Base-by-base conservation (phyloP, 169 alveolate species). In the Plasmodium reichenowi region DNA sequence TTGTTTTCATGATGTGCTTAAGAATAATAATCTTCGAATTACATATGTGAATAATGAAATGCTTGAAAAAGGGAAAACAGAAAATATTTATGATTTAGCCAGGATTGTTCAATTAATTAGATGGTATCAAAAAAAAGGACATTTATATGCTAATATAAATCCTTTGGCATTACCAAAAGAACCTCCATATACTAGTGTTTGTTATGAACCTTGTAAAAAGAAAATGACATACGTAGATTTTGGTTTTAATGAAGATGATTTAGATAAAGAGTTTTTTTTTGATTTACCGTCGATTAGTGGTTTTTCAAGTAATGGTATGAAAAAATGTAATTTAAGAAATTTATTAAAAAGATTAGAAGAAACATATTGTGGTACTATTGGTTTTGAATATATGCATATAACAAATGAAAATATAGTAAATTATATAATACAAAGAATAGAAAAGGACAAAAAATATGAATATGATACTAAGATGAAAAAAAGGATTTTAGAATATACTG, bases 111-210 rank as follows among this genome's bases (percentile, higher is more conserved):
- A 93, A 56, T 80, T 93, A 1, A 94, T 92, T 10, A 26, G 93
- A 15, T 94, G 95, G 60, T 93, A 88, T 74, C 93, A 94, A 24
- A 80, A 91, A 22, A 73, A 88, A 43, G 96, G 96, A 2, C 96
- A 94, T 78, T 38, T 73, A 10, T 29, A 72, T 59, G 87, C 96
- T 56, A 92, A 90, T 12, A 22, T 90, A 50, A 94, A 94, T 52
- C 96, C 96, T n/a, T 72, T 94, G 13, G 91, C 93, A 1, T 59
- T 94, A 22, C 96, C 96, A 15, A 80, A 88, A n/a, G 59, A 43
- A n/a, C 72, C 92, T n/a, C 96, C 96, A 22, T 94, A 90, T 88
- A 72, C 80, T 47, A 83, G 94, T 32, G 74, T 80, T n/a, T 38
- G n/a, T 10, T 32, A 66, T 48, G 83, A 54, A 67, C 54, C 12